Conservation (phyloP, 768 basidiomycete genomes). For the Ramaria rubella region DNA sequence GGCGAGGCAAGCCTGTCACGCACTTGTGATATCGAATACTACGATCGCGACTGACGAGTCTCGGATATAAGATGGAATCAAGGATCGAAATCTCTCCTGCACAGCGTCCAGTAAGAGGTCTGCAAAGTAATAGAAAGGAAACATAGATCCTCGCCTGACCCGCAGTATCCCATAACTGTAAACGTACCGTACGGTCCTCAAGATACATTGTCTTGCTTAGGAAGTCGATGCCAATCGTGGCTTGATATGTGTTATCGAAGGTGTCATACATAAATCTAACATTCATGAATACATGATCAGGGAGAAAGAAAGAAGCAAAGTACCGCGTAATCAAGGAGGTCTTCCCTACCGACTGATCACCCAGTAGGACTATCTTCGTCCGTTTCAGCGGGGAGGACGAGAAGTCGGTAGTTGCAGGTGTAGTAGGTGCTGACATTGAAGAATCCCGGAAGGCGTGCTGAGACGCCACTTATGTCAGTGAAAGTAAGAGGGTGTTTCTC, state of each 20-base stretch:
- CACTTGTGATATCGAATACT: conserved; percentile 98
- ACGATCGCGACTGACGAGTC: conserved; percentile 99
- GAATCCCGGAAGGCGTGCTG: neutral
- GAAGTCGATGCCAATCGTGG: conserved; percentile 98
- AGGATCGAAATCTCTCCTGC: conserved; percentile 92
- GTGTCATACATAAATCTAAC: conserved; percentile 97
- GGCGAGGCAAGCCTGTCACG: conserved; percentile 26
- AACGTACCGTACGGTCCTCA: conserved; percentile 93
- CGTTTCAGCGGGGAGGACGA: conserved; percentile 80
- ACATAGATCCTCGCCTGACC: conserved; percentile 57
- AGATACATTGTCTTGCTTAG: conserved; percentile 99
- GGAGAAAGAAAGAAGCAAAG: conserved; percentile 19
- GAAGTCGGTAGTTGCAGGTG: conserved; percentile 76
- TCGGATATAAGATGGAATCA: conserved; percentile 98
- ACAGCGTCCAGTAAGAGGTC: neutral
- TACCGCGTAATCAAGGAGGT: conserved; percentile 96
- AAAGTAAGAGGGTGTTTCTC: neutral
- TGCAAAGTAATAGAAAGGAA: neutral
- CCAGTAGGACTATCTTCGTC: conserved; percentile 92
- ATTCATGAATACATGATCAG: neutral
- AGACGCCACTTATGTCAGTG: neutral
- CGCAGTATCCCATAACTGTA: conserved; percentile 99
- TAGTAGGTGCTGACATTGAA: conserved; percentile 21
- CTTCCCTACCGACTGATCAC: conserved; percentile 98
- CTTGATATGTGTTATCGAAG: conserved; percentile 99